Evolutionary conservation across 306 rosid species (phyloP).

Genomic region (Erythrophleum fordii): DNA sequence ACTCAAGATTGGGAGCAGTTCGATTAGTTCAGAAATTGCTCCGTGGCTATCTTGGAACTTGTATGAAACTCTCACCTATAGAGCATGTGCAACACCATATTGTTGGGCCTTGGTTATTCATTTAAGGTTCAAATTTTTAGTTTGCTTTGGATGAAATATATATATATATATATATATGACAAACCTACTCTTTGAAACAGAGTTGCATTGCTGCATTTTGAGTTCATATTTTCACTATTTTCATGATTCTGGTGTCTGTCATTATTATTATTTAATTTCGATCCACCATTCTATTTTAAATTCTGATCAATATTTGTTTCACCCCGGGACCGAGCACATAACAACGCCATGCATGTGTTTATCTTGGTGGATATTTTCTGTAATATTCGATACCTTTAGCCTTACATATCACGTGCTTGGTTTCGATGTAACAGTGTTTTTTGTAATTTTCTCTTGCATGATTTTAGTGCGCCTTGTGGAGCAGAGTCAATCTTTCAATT

Average conservation of each 20-base stretch:
- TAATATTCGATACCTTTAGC: not conserved
- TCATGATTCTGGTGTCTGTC: not conserved
- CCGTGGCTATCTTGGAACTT: not conserved
- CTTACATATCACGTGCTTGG: too few relatives aligned
- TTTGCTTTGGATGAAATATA: not conserved
- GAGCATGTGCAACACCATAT: conserved; percentile 32
- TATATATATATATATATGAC: not conserved
- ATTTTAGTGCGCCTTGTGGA: not conserved
- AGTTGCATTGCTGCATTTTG: not conserved
- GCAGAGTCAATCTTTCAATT: not conserved
- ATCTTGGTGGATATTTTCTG: not conserved
- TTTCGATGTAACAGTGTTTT: too few relatives aligned
- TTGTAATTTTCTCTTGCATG: not conserved
- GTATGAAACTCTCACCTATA: not conserved
- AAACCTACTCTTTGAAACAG: not conserved
- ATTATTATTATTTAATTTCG: not conserved
- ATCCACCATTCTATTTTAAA: not conserved
- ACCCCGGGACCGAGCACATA: too few relatives aligned
- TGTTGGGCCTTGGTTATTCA: conserved; percentile 22
- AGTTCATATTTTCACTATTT: not conserved
- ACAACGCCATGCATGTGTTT: too few relatives aligned
- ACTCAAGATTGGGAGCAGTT: conserved; percentile 62
- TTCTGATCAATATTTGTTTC: too few relatives aligned
- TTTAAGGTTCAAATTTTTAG: conserved; percentile 32
- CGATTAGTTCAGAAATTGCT: conserved; percentile 45